Percentiles rank a stretch among this genome's conserved stretches.
Conservation (phyloP, 208 protist genomes). For the Trypanosomatidae sp. region DNA sequence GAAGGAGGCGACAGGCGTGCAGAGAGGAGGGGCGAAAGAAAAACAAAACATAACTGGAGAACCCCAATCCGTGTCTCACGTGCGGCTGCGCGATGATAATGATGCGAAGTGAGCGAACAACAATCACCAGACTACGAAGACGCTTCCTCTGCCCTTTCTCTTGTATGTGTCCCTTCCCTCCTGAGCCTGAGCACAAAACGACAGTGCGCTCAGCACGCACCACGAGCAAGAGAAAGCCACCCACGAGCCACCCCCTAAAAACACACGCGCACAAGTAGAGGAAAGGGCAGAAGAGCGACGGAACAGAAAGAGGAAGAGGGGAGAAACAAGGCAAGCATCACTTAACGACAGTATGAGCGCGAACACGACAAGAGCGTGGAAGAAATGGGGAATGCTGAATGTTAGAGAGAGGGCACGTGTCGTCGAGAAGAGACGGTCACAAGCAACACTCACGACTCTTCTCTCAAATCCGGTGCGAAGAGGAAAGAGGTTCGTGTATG, state of each 20-base stretch:
- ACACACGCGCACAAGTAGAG: too few relatives aligned
- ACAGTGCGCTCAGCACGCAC: too few relatives aligned
- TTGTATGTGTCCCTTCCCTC: neutral
- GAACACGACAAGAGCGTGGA: neutral
- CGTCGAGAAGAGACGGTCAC: neutral
- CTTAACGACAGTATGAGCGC: too few relatives aligned
- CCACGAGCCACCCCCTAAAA: too few relatives aligned
- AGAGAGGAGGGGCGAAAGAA: neutral
- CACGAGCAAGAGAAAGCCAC: too few relatives aligned
- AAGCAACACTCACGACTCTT: neutral
- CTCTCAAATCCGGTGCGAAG: neutral
- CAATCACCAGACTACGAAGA: neutral
- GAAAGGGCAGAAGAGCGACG: too few relatives aligned
- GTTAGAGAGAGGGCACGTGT: neutral
- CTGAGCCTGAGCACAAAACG: too few relatives aligned
- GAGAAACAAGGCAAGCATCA: too few relatives aligned
- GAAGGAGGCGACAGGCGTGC: neutral
- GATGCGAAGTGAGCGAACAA: neutral
- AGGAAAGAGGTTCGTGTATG: neutral
- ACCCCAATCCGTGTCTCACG: neutral
- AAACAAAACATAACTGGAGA: neutral
- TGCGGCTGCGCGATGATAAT: neutral
- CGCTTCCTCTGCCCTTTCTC: neutral
- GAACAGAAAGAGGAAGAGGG: too few relatives aligned
- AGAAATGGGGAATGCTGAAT: neutral